phyloP scores from a whole-genome alignment of 352 stramenopile species.

The Phytophthora tubulina region DNA sequence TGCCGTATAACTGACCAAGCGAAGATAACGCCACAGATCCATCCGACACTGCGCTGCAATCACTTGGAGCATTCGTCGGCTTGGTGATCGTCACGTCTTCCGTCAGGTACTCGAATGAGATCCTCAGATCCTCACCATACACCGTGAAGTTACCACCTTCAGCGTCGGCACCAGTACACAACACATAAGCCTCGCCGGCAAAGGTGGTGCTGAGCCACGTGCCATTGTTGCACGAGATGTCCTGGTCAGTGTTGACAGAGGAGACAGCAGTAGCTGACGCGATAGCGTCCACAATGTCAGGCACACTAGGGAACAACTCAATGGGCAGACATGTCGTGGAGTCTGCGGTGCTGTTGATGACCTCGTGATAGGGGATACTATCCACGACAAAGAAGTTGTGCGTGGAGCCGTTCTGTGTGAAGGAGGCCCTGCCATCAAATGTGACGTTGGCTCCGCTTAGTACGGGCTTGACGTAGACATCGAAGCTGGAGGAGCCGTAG shows the following conservation, averaged over 20 bases:
- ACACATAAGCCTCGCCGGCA: constrained; percentile 51
- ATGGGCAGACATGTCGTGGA: constrained; percentile 39
- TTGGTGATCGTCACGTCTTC: constrained; percentile 40
- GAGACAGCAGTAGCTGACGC: constrained; percentile 42
- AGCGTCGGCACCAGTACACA: constrained; percentile 45
- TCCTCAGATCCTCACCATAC: constrained; percentile 56
- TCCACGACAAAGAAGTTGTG: constrained; percentile 59
- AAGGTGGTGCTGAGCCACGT: constrained; percentile 56
- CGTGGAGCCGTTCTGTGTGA: constrained; percentile 44
- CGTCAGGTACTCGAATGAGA: constrained; percentile 40
- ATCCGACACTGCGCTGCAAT: constrained; percentile 35
- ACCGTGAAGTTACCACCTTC: constrained; percentile 45
- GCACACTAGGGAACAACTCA: constrained; percentile 40
- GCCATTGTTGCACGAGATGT: constrained; percentile 52
- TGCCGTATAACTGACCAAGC: constrained; percentile 44
- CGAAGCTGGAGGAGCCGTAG: constrained; percentile 54
- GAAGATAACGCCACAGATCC: constrained; percentile 39
- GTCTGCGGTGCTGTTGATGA: constrained; percentile 29
- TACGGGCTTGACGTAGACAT: constrained; percentile 54
- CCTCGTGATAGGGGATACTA: constrained; percentile 44
- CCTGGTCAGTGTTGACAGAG: constrained; percentile 46
- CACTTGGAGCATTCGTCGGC: constrained; percentile 35
- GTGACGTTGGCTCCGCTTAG: constrained; percentile 34
- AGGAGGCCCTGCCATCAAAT: constrained; percentile 55
- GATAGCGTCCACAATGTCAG: constrained; percentile 47